These are phyloP conservation scores for Diaporthe vaccinii DNA, from an alignment of 2,329 filamentous ascomycete genomes.

Conservation along the genomic window DNA sequence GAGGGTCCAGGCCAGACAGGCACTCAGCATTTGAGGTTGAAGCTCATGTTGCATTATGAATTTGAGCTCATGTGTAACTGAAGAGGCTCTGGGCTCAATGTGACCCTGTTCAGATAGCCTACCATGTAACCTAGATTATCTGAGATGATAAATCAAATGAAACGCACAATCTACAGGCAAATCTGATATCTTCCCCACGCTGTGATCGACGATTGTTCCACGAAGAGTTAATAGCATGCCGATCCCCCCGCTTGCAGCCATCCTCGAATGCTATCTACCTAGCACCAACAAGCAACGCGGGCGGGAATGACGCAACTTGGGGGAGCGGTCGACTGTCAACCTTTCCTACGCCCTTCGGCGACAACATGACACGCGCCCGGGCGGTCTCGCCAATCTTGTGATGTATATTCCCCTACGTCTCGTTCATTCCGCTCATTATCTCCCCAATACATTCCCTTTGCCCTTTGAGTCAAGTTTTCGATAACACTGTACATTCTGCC, in stretches of 20 bases:
- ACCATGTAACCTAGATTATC: background rate
- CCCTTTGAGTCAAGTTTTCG: background rate
- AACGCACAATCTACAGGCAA: background rate
- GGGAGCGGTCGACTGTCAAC: background rate
- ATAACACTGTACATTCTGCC: background rate
- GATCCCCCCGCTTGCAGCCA: constrained; percentile 26
- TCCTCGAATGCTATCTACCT: background rate
- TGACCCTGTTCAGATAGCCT: background rate
- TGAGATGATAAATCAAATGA: background rate
- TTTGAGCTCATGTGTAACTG: background rate
- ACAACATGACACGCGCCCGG: too few relatives aligned
- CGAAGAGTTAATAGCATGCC: constrained; percentile 2
- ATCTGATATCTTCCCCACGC: background rate
- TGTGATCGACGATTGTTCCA: background rate
- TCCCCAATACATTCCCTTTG: background rate
- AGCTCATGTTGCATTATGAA: background rate
- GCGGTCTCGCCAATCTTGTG: too few relatives aligned
- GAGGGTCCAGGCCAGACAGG: background rate
- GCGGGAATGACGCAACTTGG: background rate
- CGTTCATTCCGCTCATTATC: background rate
- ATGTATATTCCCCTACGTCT: background rate
- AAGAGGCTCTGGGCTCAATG: constrained; percentile 11
- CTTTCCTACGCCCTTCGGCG: background rate
- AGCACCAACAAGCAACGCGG: background rate
- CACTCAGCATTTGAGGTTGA: background rate